A percentile compares a stretch with the other conserved stretches of the same genome.
Conservation (phyloP, 2,329 filamentous ascomycete species). For the Dactylellina sp. region DNA sequence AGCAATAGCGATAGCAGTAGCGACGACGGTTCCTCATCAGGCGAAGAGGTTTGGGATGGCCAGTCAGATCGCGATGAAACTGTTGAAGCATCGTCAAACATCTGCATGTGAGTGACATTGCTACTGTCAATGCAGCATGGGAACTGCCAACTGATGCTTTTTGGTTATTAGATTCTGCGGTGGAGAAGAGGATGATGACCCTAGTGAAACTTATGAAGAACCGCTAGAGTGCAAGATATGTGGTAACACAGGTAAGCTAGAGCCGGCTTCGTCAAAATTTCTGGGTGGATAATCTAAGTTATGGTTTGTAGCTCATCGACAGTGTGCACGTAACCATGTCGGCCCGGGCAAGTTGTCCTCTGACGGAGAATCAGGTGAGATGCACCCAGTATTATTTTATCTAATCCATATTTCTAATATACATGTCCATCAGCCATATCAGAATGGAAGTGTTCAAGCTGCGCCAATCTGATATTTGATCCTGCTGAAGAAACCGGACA, state of each 20-base stretch:
- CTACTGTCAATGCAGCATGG: not conserved
- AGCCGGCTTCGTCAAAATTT: slow-evolving; percentile 62
- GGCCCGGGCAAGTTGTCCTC: slow-evolving; percentile 69
- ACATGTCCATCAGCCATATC: slow-evolving; percentile 66
- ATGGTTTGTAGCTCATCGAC: slow-evolving; percentile 79
- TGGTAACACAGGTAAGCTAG: slow-evolving; percentile 70
- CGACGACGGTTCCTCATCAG: slow-evolving; percentile 33
- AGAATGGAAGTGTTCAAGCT: slow-evolving; percentile 73
- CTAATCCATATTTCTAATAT: slow-evolving; percentile 22
- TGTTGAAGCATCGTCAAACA: slow-evolving; percentile 13
- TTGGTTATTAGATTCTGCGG: slow-evolving; percentile 76
- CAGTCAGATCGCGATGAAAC: slow-evolving; percentile 46
- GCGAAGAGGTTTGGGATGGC: slow-evolving; percentile 46
- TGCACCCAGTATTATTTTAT: slow-evolving; percentile 5
- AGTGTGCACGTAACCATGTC: slow-evolving; percentile 82
- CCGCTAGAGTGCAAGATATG: slow-evolving; percentile 82
- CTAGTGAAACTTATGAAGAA: slow-evolving; percentile 81
- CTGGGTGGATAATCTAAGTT: slow-evolving; percentile 70
- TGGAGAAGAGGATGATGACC: slow-evolving; percentile 83
- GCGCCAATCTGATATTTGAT: slow-evolving; percentile 60
- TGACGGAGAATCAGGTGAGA: slow-evolving; percentile 61
- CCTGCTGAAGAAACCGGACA: slow-evolving; percentile 34
- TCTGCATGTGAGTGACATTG: slow-evolving; percentile 39
- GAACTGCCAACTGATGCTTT: slow-evolving; percentile 4
- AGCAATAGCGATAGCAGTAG: slow-evolving; percentile 27